Base-by-base conservation (phyloP, 352 stramenopile genomes). In the Globisporangium iwayamae region DNA sequence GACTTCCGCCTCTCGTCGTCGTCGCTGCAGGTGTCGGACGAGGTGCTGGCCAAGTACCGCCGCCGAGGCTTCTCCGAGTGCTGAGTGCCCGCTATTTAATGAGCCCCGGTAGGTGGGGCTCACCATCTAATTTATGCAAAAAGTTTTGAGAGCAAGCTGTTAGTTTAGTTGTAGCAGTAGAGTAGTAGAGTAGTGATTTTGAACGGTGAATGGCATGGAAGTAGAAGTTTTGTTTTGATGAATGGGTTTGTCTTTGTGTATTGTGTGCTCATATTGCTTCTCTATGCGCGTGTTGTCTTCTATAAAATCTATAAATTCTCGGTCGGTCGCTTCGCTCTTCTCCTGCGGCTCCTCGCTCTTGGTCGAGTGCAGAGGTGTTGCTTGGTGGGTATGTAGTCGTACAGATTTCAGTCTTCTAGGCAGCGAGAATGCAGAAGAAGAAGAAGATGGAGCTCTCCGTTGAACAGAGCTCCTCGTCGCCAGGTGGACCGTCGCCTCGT, bases 1-100 rank as follows among this genome's bases (percentile, higher is more conserved):
- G 76, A 90, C 54, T 75, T 87, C 54, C 80, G 80, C 45, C 67
- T 77, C 54, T 90, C 80, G 25, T 71, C 69, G 11, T 76, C 62
- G 45, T 78, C 74, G 18, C 22, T 78, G 46, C 57, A 57, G 47
- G 48, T 69, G 10, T 74, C 70, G 0, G 65, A 76, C 30, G 54
- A 71, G 20, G 34, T 70, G 30, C 51, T 76, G 5, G 62, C 66
- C 43, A 53, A 47, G 25, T 71, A 79, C 51, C 73, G 73, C 0
- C 38, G 66, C 7, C 73, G 75, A 0, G 73, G 75, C 8, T 75
- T 74, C 60, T 81, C 75, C 14, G 71, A 79, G 34, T 65, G 60
- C 50, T 65, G 22, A 63, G 25, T 18, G 25, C 7, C 7, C 36
- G 36, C 36, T 41, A 41, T 41, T 41, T 41, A 41, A 41, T 41